A percentile compares a stretch with the other conserved stretches of the same genome.
Conservation (phyloP, 345 rosid genomes). For the Lumnitzera littorea region DNA sequence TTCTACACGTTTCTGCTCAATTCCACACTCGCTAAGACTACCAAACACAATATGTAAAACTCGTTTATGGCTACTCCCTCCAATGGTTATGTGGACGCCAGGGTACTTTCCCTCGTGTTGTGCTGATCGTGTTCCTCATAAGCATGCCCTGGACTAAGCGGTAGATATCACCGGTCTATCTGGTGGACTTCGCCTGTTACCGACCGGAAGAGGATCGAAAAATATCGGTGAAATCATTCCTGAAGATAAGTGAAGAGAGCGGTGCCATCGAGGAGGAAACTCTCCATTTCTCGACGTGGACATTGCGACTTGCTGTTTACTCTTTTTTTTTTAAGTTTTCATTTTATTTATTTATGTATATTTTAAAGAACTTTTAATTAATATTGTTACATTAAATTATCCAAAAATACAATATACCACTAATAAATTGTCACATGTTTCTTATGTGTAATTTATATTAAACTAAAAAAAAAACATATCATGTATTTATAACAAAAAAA, state of each 20-base stretch:
- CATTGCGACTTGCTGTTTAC: constrained; percentile 2
- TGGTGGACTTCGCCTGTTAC: constrained; percentile 66
- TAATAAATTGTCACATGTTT: too few relatives aligned
- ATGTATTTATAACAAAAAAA: too few relatives aligned
- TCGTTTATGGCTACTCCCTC: constrained; percentile 68
- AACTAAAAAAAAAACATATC: too few relatives aligned
- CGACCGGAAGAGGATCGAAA: constrained; percentile 54
- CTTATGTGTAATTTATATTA: too few relatives aligned
- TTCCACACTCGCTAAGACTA: too few relatives aligned
- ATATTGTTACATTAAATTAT: too few relatives aligned
- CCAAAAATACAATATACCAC: too few relatives aligned
- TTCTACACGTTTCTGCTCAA: too few relatives aligned
- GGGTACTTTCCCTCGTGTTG: constrained; percentile 33
- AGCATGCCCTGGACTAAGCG: constrained; percentile 31
- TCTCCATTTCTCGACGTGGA: constrained; percentile 50
- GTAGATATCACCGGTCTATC: constrained; percentile 49
- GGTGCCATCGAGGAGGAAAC: constrained; percentile 43
- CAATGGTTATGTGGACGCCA: constrained; percentile 30
- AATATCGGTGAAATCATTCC: constrained; percentile 42
- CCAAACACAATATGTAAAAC: constrained; percentile 44
- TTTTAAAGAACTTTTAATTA: too few relatives aligned
- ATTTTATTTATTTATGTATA: too few relatives aligned
- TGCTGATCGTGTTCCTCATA: constrained; percentile 25
- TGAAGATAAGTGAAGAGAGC: constrained; percentile 47
- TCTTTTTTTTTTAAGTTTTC: too few relatives aligned